Evolutionary conservation across 176 grass and related monocot species (phyloP).

Genomic region (Rhynchospora breviuscula): DNA sequence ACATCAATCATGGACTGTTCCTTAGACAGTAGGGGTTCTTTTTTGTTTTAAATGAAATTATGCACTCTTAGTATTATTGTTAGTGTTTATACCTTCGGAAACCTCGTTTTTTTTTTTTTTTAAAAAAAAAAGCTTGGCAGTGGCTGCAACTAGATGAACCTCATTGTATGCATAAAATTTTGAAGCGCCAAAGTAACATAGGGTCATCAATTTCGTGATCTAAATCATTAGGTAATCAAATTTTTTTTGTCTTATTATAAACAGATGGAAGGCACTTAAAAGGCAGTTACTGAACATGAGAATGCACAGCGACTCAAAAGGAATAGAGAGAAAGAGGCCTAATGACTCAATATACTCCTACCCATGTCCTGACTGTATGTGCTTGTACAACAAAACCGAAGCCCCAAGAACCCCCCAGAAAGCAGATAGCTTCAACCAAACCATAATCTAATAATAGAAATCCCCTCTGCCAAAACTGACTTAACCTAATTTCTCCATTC

Average conservation of each 20-base stretch:
- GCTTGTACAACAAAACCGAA: slow-evolving; percentile 61
- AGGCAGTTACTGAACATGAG: slow-evolving; percentile 79
- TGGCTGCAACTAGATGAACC: too few relatives aligned
- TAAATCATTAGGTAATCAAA: neutral
- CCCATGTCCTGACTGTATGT: slow-evolving; percentile 93
- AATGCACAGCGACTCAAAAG: slow-evolving; percentile 73
- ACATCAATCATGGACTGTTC: neutral
- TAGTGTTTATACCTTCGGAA: neutral
- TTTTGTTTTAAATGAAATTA: neutral
- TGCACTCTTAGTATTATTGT: neutral
- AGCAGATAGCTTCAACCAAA: slow-evolving; percentile 45
- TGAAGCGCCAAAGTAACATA: neutral
- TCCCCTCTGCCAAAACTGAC: slow-evolving; percentile 30
- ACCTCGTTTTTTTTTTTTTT: neutral
- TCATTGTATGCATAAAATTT: neutral
- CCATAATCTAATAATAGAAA: neutral
- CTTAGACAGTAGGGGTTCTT: neutral
- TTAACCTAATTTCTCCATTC: slow-evolving; percentile 58
- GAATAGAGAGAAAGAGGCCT: slow-evolving; percentile 83
- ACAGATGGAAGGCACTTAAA: slow-evolving; percentile 86
- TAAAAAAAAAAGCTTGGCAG: too few relatives aligned
- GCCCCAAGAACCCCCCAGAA: slow-evolving; percentile 38
- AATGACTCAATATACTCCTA: slow-evolving; percentile 87
- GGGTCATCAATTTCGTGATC: neutral
- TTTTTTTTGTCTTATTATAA: slow-evolving; percentile 28